Evolutionary conservation across 495 filamentous ascomycete species (phyloP).

Genomic region (Tuber brumale): DNA sequence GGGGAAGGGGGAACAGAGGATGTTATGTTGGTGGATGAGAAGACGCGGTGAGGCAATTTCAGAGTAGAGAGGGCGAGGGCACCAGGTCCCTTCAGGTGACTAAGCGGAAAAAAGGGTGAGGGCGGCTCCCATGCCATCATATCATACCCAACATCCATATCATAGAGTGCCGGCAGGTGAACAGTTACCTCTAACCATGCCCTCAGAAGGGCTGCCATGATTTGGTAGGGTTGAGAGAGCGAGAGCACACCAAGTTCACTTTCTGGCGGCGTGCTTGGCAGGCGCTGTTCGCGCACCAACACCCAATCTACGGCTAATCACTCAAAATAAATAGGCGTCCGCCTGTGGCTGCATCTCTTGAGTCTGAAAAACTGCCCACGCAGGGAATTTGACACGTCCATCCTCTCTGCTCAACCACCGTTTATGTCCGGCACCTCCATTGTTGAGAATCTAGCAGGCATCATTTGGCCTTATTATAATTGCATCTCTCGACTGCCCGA

Average conservation of each 20-base stretch:
- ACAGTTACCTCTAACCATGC: not conserved
- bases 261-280: not conserved
- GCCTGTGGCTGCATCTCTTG: not conserved
- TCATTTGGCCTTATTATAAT: not conserved
- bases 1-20: not conserved
- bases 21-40: slow-evolving; percentile 3
- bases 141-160: not conserved
- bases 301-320: slow-evolving; percentile 3
- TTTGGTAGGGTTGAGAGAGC: not conserved
- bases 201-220: not conserved
- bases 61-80: not conserved
- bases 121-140: not conserved
- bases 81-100: not conserved
- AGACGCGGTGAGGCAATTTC: not conserved
- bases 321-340: slow-evolving; percentile 1
- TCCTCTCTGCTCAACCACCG: not conserved
- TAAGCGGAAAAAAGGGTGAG: not conserved
- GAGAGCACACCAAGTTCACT: not conserved
- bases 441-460: not conserved
- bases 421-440: not conserved
- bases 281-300: not conserved
- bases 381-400: not conserved
- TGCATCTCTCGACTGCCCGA: not conserved
- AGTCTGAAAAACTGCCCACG: not conserved
- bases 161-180: not conserved